phyloP scores from a whole-genome alignment of 768 basidiomycete genomes.

The Cantharellus cinnabarinus region DNA sequence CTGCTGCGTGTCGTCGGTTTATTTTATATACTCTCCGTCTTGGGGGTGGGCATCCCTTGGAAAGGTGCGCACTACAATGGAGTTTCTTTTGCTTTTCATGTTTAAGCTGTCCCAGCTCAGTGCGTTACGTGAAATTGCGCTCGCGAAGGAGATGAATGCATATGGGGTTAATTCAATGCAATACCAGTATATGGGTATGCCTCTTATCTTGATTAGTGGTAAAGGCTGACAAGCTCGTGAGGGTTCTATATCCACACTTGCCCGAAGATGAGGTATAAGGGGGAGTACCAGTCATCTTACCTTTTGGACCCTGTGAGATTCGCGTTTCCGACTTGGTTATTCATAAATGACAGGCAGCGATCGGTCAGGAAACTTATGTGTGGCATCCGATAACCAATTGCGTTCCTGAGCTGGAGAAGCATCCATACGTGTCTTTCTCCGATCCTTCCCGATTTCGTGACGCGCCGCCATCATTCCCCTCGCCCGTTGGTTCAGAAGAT shows the following conservation, averaged over 20 bases:
- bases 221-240: conserved; percentile 15
- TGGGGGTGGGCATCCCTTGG: conserved; percentile 11
- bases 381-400: conserved; percentile 56
- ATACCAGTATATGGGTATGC: conserved; percentile 72
- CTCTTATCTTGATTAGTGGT: not conserved
- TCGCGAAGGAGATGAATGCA: conserved; percentile 53
- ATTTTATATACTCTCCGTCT: conserved; percentile 23
- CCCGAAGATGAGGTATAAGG: conserved; percentile 91
- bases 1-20: conserved; percentile 45
- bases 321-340: not conserved
- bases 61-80: conserved; percentile 7
- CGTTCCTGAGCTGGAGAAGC: conserved; percentile 35
- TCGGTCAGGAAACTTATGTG: conserved; percentile 44
- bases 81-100: not conserved
- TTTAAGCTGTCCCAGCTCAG: conserved; percentile 35
- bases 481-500: too few species aligned
- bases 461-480: not conserved
- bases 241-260: conserved; percentile 89
- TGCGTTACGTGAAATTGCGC: conserved; percentile 58
- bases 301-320: conserved; percentile 60
- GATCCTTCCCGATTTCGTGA: conserved; percentile 18
- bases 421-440: conserved; percentile 52
- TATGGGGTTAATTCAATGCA: conserved; percentile 44
- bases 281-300: conserved; percentile 75
- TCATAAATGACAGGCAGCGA: not conserved